Conservation (phyloP, 176 grass and related monocot genomes). For the Calamus simplicifolius region DNA sequence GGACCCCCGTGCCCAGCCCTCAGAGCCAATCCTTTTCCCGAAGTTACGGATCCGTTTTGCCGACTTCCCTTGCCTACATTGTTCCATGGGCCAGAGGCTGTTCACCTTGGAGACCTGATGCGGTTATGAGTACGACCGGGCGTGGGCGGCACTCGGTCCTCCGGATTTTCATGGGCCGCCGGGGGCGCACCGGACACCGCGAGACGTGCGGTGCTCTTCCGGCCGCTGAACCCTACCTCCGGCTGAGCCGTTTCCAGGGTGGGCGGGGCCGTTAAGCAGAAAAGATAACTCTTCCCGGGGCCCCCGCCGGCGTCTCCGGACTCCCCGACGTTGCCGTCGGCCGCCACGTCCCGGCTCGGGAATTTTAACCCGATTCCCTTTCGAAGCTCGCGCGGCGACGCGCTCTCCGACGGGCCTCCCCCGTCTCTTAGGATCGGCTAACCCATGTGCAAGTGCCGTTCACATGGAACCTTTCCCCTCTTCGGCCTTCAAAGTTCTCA, state of each 20-base stretch:
- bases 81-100: constrained; percentile 33
- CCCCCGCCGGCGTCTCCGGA: constrained; percentile 38
- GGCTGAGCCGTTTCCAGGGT: constrained; percentile 41
- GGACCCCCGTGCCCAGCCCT: too few relatives aligned
- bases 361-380: constrained; percentile 57
- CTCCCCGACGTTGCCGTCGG: constrained; percentile 38
- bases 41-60: constrained; percentile 50
- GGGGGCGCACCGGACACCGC: constrained; percentile 52
- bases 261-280: constrained; percentile 35
- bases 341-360: constrained; percentile 30
- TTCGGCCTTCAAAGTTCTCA: too few relatives aligned
- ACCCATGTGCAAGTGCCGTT: constrained; percentile 37
- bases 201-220: constrained; percentile 60
- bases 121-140: constrained; percentile 7
- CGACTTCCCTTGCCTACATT: constrained; percentile 80
- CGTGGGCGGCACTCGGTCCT: constrained; percentile 36
- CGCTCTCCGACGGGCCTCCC: constrained; percentile 24
- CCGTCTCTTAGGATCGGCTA: constrained; percentile 25
- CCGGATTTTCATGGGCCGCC: constrained; percentile 51
- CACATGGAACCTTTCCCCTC: constrained; percentile 38
- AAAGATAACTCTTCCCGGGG: constrained; percentile 49
- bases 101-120: constrained; percentile 7
- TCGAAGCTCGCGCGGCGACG: constrained; percentile 20
- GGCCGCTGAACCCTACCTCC: constrained; percentile 45
- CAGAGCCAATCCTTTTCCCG: constrained; percentile 30